These are phyloP conservation scores for Macadamia integrifolia DNA, from an alignment of 164 flowering plant genomes.

Conservation along the genomic window DNA sequence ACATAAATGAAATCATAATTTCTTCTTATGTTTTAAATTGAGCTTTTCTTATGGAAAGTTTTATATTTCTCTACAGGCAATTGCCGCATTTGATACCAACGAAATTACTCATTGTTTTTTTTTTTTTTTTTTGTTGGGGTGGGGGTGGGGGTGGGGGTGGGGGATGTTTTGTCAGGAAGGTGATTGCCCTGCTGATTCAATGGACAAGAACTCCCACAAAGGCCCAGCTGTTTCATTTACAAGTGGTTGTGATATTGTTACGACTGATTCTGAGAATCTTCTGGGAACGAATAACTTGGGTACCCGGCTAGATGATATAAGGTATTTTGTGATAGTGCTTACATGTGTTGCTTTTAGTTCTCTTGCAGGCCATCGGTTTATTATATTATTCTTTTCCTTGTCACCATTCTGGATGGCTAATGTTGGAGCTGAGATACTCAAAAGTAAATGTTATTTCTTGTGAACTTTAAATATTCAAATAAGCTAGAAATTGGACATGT, in stretches of 20 bases:
- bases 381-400: neutral
- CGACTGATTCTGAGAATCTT: neutral
- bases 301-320: conserved; percentile 6
- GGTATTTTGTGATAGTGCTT: neutral
- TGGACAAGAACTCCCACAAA: conserved; percentile 1
- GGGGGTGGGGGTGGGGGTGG: too few species aligned
- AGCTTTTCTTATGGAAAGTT: too few species aligned
- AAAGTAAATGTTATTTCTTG: too few species aligned
- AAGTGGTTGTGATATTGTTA: neutral
- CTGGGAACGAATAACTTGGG: neutral
- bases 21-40: too few species aligned
- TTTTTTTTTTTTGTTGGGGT: neutral
- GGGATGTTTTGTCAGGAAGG: neutral
- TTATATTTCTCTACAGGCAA: neutral
- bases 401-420: too few species aligned
- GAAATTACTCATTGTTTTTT: neutral
- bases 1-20: too few species aligned
- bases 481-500: too few species aligned
- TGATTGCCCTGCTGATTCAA: neutral
- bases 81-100: neutral
- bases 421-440: too few species aligned
- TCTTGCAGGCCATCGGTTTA: neutral
- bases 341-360: neutral
- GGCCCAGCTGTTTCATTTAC: neutral
- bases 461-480: too few species aligned